Evolutionary conservation across 495 filamentous ascomycete genomes (phyloP).

Genomic region (Trichoderma gamsii): DNA sequence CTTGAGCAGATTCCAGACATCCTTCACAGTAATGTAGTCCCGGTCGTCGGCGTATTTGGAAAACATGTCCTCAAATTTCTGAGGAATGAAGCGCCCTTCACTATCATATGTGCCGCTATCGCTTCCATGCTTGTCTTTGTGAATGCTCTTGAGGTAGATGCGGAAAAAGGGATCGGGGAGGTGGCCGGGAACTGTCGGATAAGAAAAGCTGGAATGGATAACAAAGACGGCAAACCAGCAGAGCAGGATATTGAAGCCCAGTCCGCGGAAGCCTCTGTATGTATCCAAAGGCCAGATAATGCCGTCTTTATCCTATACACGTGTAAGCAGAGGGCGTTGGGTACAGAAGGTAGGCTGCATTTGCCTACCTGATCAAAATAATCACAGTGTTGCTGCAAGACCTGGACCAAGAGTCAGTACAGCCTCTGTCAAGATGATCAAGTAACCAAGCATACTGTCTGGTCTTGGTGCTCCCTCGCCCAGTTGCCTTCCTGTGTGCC

Average conservation of each 20-base stretch:
- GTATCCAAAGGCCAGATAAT: constrained; percentile 49
- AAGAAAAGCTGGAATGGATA: constrained; percentile 48
- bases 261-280: constrained; percentile 45
- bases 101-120: constrained; percentile 47
- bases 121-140: constrained; percentile 55
- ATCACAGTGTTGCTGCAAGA: constrained; percentile 44
- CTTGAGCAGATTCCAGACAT: constrained; percentile 31
- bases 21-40: constrained; percentile 26
- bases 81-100: constrained; percentile 50
- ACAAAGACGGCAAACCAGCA: constrained; percentile 38
- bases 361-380: constrained; percentile 37
- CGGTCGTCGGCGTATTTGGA: constrained; percentile 41
- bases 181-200: constrained; percentile 37
- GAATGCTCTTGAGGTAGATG: constrained; percentile 42
- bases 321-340: constrained; percentile 25
- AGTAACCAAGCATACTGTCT: constrained; percentile 20
- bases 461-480: constrained; percentile 16
- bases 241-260: constrained; percentile 47
- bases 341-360: constrained; percentile 22
- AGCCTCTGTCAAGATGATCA: not conserved
- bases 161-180: constrained; percentile 49
- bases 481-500: constrained; percentile 26
- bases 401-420: not conserved
- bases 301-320: constrained; percentile 38
- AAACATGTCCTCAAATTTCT: constrained; percentile 55